These are phyloP conservation scores for Didymella exigua DNA, from an alignment of 2,329 filamentous ascomycete species.

Conservation along the genomic window DNA sequence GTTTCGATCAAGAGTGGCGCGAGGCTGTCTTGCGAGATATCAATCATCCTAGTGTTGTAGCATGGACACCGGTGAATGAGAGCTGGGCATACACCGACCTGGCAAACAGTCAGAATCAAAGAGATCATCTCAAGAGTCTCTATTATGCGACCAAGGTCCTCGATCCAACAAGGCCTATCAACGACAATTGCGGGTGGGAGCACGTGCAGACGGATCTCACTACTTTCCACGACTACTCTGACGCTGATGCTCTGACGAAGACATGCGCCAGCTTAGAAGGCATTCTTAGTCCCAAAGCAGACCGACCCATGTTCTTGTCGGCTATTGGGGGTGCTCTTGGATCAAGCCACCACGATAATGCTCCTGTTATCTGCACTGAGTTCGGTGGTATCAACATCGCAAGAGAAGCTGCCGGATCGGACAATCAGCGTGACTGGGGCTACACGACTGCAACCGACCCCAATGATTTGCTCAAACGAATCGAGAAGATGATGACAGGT, in stretches of 20 bases:
- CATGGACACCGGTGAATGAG: slow-evolving; percentile 71
- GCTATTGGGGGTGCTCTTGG: slow-evolving; percentile 53
- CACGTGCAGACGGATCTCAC: slow-evolving; percentile 68
- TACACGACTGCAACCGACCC: slow-evolving; percentile 69
- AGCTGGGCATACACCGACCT: slow-evolving; percentile 68
- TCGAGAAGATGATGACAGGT: slow-evolving; percentile 64
- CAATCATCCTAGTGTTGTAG: slow-evolving; percentile 68
- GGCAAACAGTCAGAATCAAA: slow-evolving; percentile 61
- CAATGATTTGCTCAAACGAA: slow-evolving; percentile 62
- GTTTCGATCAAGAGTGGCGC: slow-evolving; percentile 69
- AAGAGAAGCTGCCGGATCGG: slow-evolving; percentile 48
- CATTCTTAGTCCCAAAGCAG: slow-evolving; percentile 61
- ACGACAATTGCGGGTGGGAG: slow-evolving; percentile 76
- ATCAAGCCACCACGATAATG: slow-evolving; percentile 58
- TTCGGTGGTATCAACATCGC: slow-evolving; percentile 73
- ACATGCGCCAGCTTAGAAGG: slow-evolving; percentile 60
- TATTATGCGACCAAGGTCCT: slow-evolving; percentile 70
- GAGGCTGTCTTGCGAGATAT: slow-evolving; percentile 68
- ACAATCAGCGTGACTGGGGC: slow-evolving; percentile 63
- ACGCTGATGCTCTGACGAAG: slow-evolving; percentile 60
- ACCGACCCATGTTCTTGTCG: slow-evolving; percentile 61
- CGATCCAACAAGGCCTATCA: slow-evolving; percentile 68
- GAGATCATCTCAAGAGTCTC: slow-evolving; percentile 67
- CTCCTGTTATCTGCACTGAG: slow-evolving; percentile 69
- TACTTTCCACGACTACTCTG: slow-evolving; percentile 72